Percentiles rank a stretch among this genome's conserved stretches.
These are phyloP conservation scores for Albophoma yamanashiensis DNA, from an alignment of 2,329 filamentous ascomycete genomes.

Conservation along the genomic window DNA sequence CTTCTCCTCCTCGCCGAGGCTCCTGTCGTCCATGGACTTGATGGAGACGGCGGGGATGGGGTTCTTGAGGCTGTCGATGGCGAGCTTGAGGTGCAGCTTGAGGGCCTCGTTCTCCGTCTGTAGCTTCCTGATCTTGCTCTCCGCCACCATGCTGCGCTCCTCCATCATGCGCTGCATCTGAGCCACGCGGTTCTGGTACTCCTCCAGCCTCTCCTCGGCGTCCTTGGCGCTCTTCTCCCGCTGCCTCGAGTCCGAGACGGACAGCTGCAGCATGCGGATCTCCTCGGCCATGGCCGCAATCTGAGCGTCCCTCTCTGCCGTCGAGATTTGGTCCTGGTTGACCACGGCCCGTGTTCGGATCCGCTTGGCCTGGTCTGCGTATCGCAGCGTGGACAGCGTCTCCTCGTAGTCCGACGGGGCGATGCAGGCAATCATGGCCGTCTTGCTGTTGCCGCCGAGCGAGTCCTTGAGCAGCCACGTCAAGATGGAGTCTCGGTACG, in stretches of 20 bases:
- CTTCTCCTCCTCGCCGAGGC: slow-evolving; percentile 19
- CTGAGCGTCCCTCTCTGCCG: slow-evolving; percentile 87
- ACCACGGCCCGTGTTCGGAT: slow-evolving; percentile 91
- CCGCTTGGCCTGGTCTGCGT: slow-evolving; percentile 94
- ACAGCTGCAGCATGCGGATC: slow-evolving; percentile 77
- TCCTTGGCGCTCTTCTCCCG: slow-evolving; percentile 68
- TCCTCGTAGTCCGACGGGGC: slow-evolving; percentile 94
- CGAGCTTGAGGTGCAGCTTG: slow-evolving; percentile 77
- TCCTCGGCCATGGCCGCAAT: slow-evolving; percentile 93
- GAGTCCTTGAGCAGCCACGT: slow-evolving; percentile 91
- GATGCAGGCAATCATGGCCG: slow-evolving; percentile 98
- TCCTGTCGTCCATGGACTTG: slow-evolving; percentile 13
- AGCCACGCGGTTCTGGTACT: slow-evolving; percentile 84
- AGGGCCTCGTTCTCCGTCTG: slow-evolving; percentile 86
- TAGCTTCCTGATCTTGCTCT: slow-evolving; percentile 86
- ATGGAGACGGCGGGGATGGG: slow-evolving; percentile 60
- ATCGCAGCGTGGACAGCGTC: slow-evolving; percentile 88
- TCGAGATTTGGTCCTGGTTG: slow-evolving; percentile 89
- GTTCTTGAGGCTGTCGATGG: slow-evolving; percentile 78
- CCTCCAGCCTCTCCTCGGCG: slow-evolving; percentile 77
- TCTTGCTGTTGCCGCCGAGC: slow-evolving; percentile 93
- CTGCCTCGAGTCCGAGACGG: slow-evolving; percentile 51
- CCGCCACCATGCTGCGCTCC: slow-evolving; percentile 78
- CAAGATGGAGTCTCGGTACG: slow-evolving; percentile 81
- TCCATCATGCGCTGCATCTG: slow-evolving; percentile 95